These are phyloP conservation scores for Orobanche coerulescens DNA, from an alignment of 257 asterid genomes.

Conservation along the genomic window DNA sequence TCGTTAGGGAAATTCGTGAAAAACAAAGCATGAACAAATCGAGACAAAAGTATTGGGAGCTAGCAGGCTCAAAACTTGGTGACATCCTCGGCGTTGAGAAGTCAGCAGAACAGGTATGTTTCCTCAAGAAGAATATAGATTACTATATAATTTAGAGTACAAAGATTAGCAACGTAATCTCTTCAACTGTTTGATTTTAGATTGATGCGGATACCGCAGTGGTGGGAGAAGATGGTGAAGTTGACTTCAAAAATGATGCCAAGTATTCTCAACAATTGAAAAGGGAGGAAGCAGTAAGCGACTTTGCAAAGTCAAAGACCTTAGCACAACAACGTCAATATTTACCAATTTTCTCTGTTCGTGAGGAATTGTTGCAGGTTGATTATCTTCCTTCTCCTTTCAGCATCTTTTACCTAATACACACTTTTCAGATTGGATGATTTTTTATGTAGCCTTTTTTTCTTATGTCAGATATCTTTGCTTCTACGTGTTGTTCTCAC, in stretches of 20 bases:
- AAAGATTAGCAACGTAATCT: too few species aligned
- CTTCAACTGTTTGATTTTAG: slow-evolving; percentile 34
- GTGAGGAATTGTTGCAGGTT: slow-evolving; percentile 96
- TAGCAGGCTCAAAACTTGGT: slow-evolving; percentile 94
- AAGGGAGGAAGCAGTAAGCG: slow-evolving; percentile 75
- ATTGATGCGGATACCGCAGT: slow-evolving; percentile 96
- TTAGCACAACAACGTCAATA: slow-evolving; percentile 78
- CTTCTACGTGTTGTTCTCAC: too few species aligned
- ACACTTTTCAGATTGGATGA: too few species aligned
- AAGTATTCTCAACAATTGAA: slow-evolving; percentile 85
- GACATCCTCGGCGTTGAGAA: slow-evolving; percentile 95
- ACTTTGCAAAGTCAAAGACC: slow-evolving; percentile 68
- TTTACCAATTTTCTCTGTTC: slow-evolving; percentile 87
- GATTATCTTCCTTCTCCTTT: too few species aligned
- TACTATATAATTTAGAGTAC: too few species aligned
- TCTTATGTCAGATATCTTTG: too few species aligned
- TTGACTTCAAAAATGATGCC: slow-evolving; percentile 92
- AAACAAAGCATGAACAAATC: slow-evolving; percentile 91
- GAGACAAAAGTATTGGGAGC: slow-evolving; percentile 97
- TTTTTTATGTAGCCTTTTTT: too few species aligned
- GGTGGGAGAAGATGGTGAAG: slow-evolving; percentile 95
- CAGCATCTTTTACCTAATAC: too few species aligned
- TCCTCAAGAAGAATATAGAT: slow-evolving; percentile 5
- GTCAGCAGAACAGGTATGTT: slow-evolving; percentile 75
- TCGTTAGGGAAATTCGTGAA: slow-evolving; percentile 88